Conservation (phyloP, 148 eudicot genomes). For the Pharnaceum exiguum region DNA sequence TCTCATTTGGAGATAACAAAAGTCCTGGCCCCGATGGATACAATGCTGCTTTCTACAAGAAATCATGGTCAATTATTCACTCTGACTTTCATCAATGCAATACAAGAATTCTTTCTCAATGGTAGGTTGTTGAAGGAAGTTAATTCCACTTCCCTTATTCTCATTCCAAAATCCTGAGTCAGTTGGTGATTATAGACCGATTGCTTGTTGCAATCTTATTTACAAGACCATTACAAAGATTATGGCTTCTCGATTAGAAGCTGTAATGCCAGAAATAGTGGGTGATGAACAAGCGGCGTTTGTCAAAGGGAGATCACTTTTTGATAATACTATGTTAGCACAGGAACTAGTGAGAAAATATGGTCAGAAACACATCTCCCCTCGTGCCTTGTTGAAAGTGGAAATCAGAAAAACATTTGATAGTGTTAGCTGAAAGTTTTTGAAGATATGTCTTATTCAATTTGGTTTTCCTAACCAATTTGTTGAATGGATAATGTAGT, state of each 20-base stretch:
- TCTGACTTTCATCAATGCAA: too few relatives aligned
- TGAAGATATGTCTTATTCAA: neutral
- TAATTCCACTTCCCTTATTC: neutral
- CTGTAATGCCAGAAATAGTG: neutral
- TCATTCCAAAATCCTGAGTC: neutral
- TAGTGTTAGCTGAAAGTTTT: neutral
- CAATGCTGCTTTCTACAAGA: too few relatives aligned
- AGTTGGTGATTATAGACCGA: neutral
- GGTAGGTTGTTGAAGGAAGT: neutral
- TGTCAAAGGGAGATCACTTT: neutral
- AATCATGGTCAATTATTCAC: too few relatives aligned
- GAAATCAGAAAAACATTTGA: neutral
- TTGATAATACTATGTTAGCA: neutral
- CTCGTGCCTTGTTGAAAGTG: neutral
- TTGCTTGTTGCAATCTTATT: neutral
- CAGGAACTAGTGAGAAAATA: neutral
- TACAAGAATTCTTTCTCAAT: neutral
- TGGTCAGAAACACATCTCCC: neutral
- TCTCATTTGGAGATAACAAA: too few relatives aligned
- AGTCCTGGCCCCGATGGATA: too few relatives aligned
- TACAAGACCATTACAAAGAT: neutral
- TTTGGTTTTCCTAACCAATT: neutral
- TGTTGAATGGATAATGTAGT: neutral
- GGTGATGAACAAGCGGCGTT: neutral
- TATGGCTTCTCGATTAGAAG: neutral